Evolutionary conservation across 352 stramenopile genomes (phyloP).

Genomic region (Globisporangium ultimum): DNA sequence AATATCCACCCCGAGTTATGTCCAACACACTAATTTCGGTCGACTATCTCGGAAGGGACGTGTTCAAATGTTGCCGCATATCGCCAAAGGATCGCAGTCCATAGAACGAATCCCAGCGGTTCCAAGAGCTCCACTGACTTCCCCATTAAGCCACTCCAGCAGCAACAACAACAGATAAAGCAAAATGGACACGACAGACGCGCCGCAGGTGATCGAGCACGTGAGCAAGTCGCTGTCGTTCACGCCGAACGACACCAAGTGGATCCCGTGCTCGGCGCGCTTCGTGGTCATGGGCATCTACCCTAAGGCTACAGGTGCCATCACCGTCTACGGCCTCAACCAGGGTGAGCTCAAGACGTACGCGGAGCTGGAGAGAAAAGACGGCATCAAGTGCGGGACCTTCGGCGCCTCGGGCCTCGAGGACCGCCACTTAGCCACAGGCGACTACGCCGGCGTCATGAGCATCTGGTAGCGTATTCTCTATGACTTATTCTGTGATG

Average conservation of each 20-base stretch:
- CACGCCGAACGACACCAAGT: slow-evolving; percentile 94
- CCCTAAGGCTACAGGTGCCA: slow-evolving; percentile 89
- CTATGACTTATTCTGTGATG: background rate
- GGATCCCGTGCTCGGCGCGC: slow-evolving; percentile 92
- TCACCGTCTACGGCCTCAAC: slow-evolving; percentile 91
- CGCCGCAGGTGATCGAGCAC: slow-evolving; percentile 97
- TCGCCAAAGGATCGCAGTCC: too few species aligned
- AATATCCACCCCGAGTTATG: too few species aligned
- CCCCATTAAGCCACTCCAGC: too few species aligned
- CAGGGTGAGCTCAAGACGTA: slow-evolving; percentile 79
- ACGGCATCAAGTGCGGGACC: slow-evolving; percentile 95
- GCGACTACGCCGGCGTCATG: slow-evolving; percentile 75
- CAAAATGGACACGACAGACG: slow-evolving; percentile 93
- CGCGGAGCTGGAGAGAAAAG: slow-evolving; percentile 68
- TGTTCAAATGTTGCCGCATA: too few species aligned
- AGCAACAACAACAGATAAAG: too few species aligned
- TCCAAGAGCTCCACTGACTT: too few species aligned
- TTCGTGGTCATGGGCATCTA: slow-evolving; percentile 94
- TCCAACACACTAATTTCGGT: too few species aligned
- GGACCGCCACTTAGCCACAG: slow-evolving; percentile 84
- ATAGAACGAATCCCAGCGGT: too few species aligned
- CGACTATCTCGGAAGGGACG: too few species aligned
- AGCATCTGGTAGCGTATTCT: slow-evolving; percentile 51
- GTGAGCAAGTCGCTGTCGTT: slow-evolving; percentile 90
- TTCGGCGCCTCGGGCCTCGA: slow-evolving; percentile 92